Conservation (phyloP, 441 rosid genomes). For the Eutrema salsugineum region DNA sequence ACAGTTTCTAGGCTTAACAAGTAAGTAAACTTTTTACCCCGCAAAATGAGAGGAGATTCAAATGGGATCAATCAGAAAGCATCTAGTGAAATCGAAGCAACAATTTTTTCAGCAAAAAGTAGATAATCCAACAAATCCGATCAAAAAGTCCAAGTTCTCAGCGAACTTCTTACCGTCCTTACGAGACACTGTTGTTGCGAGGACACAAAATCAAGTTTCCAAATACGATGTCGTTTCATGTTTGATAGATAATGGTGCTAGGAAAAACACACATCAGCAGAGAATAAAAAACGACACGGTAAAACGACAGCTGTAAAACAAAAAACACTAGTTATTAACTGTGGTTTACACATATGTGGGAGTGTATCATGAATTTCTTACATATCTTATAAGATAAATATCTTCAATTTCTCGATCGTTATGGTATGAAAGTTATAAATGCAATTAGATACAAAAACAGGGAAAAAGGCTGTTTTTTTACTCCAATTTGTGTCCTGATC, state of each 20-base stretch:
- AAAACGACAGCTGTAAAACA: too few species aligned
- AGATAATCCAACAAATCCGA: neutral
- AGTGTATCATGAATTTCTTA: too few species aligned
- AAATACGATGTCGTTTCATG: neutral
- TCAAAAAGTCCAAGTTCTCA: neutral
- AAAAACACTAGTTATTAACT: too few species aligned
- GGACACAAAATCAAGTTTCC: neutral
- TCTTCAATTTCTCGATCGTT: too few species aligned
- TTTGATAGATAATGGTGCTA: neutral
- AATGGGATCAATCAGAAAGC: neutral
- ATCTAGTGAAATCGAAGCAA: neutral
- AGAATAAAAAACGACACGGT: neutral
- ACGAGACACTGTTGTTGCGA: neutral
- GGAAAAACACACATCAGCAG: too few species aligned
- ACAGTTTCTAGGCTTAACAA: constrained; percentile 26
- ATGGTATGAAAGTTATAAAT: neutral
- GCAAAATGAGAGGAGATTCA: neutral
- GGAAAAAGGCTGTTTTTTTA: neutral
- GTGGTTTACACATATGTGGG: too few species aligned
- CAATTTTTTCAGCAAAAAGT: neutral
- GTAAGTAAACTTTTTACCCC: neutral
- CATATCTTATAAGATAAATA: too few species aligned
- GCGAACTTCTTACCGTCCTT: neutral
- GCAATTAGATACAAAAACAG: neutral
- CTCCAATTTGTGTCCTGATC: neutral